Base-by-base conservation (phyloP, 495 filamentous ascomycete species). In the Penicillium pancosmium region DNA sequence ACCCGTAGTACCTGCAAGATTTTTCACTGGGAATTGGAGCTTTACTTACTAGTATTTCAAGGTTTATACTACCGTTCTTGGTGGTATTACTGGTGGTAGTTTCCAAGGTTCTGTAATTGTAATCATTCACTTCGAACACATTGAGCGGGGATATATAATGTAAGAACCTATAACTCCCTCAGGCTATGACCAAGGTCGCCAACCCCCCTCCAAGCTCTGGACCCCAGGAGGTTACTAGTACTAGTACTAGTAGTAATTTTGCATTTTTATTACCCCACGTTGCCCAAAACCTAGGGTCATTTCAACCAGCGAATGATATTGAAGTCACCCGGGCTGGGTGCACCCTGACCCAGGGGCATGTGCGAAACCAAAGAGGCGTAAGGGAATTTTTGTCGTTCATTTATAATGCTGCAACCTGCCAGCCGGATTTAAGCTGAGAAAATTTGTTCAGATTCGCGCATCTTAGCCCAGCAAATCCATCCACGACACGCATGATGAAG, bases 341-440 rank as follows among this genome's bases (percentile, higher is more conserved):
- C 52, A 21, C 40, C 19, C 23, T 27, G 27, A 43, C 63, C 51
- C 18, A 36, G n/a, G n/a, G n/a, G 35, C 57, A 66, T 54, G 58
- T 60, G 63, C 35, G 47, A 44, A 41, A 9, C 19, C 23, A 27
- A 50, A 6, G 34, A 56, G 40, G 36, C 47, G 50, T 21, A 51
- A 23, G 18, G 16, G 41, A 6, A 8, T 31, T 6, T 31, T 8
- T 44, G 8, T 16, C 6, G 34, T 38, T 34, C 40, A 34, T 68
- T 68, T 64, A 68, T 66, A 66, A 66, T 43, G 35, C 40, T 23
- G 35, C 3, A 21, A 52, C 50, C 56, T 61, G 53, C 50, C 50
- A 60, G 52, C 40, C 27, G 19, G 23, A 23, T 23, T 1, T 23
- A 23, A 23, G 23, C 23, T 23, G 23, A 23, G 23, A 49, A 54